These are phyloP conservation scores for Collybia sp. DNA, from an alignment of 768 basidiomycete species.

Conservation along the genomic window DNA sequence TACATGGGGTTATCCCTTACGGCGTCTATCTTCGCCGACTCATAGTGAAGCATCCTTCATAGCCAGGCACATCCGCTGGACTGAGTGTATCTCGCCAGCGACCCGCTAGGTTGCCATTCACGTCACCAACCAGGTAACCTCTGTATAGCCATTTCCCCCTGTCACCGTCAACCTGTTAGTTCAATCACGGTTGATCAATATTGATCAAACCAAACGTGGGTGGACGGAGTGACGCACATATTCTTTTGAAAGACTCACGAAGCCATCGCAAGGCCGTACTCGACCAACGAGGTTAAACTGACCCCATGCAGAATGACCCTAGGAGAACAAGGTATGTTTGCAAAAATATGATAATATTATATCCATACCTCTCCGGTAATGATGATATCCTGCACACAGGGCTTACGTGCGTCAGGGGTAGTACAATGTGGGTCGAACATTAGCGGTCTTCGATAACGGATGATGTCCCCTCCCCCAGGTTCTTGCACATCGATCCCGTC, in stretches of 20 bases:
- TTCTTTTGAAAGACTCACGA: constrained; percentile 79
- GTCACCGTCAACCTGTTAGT: constrained; percentile 56
- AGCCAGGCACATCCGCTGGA: constrained; percentile 55
- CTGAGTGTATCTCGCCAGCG: constrained; percentile 86
- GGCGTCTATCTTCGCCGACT: constrained; percentile 47
- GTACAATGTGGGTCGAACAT: neutral
- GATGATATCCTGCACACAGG: constrained; percentile 52
- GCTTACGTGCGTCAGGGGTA: constrained; percentile 12
- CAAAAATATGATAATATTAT: neutral
- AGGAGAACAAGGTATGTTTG: constrained; percentile 1
- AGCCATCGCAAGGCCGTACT: constrained; percentile 77
- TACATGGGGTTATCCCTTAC: neutral
- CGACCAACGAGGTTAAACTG: constrained; percentile 78
- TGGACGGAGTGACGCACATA: constrained; percentile 49
- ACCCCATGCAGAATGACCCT: constrained; percentile 93
- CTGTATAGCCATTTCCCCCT: constrained; percentile 85
- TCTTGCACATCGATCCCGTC: constrained; percentile 45
- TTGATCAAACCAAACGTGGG: constrained; percentile 3
- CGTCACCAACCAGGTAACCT: constrained; percentile 72
- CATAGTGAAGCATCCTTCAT: constrained; percentile 86
- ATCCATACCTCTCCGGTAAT: constrained; percentile 65
- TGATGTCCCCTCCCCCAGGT: constrained; percentile 26
- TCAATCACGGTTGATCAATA: neutral
- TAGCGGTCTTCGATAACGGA: constrained; percentile 25
- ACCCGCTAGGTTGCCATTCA: constrained; percentile 69